Evolutionary conservation across 495 filamentous ascomycete genomes (phyloP).

Genomic region (Penicillium manginii): DNA sequence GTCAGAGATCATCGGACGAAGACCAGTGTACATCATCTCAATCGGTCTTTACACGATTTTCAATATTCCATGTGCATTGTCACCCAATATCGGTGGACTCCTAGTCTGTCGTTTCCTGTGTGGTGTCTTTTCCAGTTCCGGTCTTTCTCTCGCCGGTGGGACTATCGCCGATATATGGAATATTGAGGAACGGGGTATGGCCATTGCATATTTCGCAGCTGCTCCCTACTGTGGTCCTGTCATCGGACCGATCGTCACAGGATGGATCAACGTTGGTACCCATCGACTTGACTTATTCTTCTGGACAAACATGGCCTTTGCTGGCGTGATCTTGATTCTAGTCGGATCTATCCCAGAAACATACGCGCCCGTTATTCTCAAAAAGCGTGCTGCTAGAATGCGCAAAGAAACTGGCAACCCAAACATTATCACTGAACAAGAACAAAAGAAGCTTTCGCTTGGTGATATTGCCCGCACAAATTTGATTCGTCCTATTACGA

Average conservation of each 20-base stretch:
- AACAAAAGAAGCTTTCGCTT: conserved; percentile 29
- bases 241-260: conserved; percentile 60
- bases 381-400: conserved; percentile 54
- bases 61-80: conserved; percentile 61
- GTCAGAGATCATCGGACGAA: conserved; percentile 77
- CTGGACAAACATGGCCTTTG: conserved; percentile 37
- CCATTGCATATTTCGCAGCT: conserved; percentile 60
- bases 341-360: conserved; percentile 61
- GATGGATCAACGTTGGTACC: conserved; percentile 55
- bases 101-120: conserved; percentile 61
- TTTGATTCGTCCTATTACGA: conserved; percentile 41
- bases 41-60: conserved; percentile 57
- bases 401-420: conserved; percentile 61
- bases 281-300: conserved; percentile 62
- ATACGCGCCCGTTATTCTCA: conserved; percentile 64
- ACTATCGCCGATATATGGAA: conserved; percentile 64
- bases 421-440: conserved; percentile 57
- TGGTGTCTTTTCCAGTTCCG: conserved; percentile 62
- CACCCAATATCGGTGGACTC: conserved; percentile 57
- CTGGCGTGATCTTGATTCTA: conserved; percentile 53
- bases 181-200: conserved; percentile 60
- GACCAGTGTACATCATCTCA: conserved; percentile 57
- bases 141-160: conserved; percentile 66
- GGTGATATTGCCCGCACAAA: conserved; percentile 52
- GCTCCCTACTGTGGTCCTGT: conserved; percentile 60